Conservation (phyloP, 306 rosid genomes). For the Rosa lucieae region DNA sequence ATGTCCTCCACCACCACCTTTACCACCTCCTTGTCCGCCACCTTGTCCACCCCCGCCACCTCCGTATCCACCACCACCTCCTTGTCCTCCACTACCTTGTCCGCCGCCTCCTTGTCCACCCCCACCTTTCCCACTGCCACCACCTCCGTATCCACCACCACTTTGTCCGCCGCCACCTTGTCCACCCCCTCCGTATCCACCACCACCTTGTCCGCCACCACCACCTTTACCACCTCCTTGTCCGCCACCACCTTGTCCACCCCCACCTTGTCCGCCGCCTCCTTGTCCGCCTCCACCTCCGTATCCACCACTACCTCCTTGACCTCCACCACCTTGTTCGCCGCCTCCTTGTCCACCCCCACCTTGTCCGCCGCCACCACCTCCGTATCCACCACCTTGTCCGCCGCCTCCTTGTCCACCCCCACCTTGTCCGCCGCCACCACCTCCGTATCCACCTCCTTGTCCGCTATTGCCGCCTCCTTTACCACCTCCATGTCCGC, state of each 20-base stretch:
- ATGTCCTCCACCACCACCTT: neutral
- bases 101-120: neutral
- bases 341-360: neutral
- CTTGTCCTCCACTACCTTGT: neutral
- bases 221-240: neutral
- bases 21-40: neutral
- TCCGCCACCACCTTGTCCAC: neutral
- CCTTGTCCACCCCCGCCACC: neutral
- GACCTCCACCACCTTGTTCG: neutral
- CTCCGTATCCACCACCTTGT: neutral
- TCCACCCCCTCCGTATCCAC: neutral
- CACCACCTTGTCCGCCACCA: conserved; percentile 1
- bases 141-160: neutral
- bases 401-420: neutral
- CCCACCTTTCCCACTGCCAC: neutral
- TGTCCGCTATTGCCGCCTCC: neutral
- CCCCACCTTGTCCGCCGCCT: neutral
- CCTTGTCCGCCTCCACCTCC: neutral
- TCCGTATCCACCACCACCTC: neutral
- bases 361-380: neutral
- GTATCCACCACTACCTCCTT: neutral
- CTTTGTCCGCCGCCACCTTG: neutral
- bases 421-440: neutral
- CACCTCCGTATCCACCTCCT: neutral
- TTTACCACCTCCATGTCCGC: neutral